phyloP scores from a whole-genome alignment of 2,329 filamentous ascomycete species.

The Aspergillus neotritici region DNA sequence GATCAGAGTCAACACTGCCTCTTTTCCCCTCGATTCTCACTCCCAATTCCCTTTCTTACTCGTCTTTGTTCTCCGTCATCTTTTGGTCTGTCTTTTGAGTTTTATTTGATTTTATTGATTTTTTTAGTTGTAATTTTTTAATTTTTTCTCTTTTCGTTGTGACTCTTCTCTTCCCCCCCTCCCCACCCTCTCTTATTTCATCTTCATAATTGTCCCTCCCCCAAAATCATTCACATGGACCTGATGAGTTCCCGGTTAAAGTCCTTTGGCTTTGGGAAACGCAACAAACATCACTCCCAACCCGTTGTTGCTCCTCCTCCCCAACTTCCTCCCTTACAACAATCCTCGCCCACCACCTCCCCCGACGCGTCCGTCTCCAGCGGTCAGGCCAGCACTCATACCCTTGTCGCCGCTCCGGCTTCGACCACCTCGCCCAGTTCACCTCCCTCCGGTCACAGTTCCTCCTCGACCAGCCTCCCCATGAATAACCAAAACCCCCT shows the following conservation, averaged over 20 bases:
- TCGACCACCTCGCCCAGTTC: conserved; percentile 31
- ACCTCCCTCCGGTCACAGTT: conserved; percentile 37
- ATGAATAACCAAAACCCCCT: conserved; percentile 53
- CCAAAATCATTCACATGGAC: conserved; percentile 36
- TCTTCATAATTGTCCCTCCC: conserved; percentile 6
- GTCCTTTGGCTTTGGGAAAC: conserved; percentile 46
- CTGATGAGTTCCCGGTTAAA: conserved; percentile 50
- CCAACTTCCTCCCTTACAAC: conserved; percentile 8
- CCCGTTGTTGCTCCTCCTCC: conserved; percentile 25
- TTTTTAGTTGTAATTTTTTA: conserved; percentile 6
- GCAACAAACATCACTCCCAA: conserved; percentile 43
- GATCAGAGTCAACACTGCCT: too few relatives aligned
- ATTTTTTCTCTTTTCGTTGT: conserved; percentile 1
- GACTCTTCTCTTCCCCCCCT: neutral
- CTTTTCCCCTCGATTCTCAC: too few relatives aligned
- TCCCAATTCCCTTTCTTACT: too few relatives aligned
- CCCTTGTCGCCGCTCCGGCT: conserved; percentile 31
- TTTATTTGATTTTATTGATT: neutral
- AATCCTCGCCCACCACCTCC: too few relatives aligned
- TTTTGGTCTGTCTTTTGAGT: too few relatives aligned
- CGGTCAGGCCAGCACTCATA: conserved; percentile 15
- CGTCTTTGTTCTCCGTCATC: too few relatives aligned
- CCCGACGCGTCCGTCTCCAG: conserved; percentile 19
- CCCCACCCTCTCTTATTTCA: conserved; percentile 7
- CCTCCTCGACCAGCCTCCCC: conserved; percentile 47